These are phyloP conservation scores for Neurospora sp. DNA, from an alignment of 495 filamentous ascomycete species.

Conservation along the genomic window DNA sequence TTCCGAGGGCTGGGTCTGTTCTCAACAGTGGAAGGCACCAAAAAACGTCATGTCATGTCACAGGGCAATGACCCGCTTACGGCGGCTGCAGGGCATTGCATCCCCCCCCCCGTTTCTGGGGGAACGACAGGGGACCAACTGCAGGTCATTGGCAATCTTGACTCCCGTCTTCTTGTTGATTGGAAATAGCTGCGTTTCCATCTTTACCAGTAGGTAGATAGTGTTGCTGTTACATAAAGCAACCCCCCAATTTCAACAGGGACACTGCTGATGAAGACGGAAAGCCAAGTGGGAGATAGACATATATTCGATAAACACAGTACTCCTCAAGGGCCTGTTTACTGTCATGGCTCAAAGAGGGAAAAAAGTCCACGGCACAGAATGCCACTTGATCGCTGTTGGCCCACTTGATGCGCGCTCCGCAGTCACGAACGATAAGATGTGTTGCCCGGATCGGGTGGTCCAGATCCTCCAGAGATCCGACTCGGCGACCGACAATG, in stretches of 20 bases:
- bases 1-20: not conserved
- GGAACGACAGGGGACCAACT: not conserved
- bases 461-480: not conserved
- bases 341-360: not conserved
- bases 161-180: not conserved
- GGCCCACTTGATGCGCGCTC: not conserved
- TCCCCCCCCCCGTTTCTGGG: not conserved
- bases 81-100: not conserved
- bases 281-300: not conserved
- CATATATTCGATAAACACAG: not conserved
- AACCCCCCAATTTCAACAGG: not conserved
- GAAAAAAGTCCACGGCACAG: not conserved
- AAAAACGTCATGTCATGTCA: not conserved
- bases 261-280: not conserved
- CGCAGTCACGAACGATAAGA: not conserved
- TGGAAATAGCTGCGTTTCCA: not conserved
- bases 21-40: not conserved
- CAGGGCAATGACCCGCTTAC: not conserved
- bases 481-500: not conserved
- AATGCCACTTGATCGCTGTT: not conserved
- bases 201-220: not conserved
- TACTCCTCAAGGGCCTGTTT: not conserved
- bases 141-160: not conserved
- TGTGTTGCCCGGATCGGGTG: not conserved
- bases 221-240: not conserved